Conservation (phyloP, 495 filamentous ascomycete genomes). For the Halenospora varia region DNA sequence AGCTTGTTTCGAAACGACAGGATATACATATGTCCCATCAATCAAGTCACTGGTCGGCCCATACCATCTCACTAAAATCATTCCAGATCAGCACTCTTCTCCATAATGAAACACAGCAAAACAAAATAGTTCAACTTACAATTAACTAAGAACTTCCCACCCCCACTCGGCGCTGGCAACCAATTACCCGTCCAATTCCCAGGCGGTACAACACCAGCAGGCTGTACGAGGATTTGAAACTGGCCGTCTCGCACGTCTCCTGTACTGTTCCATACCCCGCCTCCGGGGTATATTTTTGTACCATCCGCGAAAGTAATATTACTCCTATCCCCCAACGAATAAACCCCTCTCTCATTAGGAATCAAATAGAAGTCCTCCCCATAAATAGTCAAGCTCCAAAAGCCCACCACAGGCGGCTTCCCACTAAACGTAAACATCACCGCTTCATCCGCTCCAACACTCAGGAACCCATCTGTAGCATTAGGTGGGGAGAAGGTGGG, state of each 20-base stretch:
- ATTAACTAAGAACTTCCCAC: constrained; percentile 4
- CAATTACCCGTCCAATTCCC: constrained; percentile 32
- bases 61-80: constrained; percentile 1
- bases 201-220: constrained; percentile 27
- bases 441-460: constrained; percentile 7
- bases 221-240: constrained; percentile 28
- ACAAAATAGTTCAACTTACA: background rate
- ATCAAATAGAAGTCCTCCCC: constrained; percentile 23
- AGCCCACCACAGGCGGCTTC: constrained; percentile 30
- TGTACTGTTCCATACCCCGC: too few relatives aligned
- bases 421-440: constrained; percentile 28
- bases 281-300: constrained; percentile 22
- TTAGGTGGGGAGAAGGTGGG: constrained; percentile 1
- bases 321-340: constrained; percentile 27
- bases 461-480: background rate
- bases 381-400: constrained; percentile 37
- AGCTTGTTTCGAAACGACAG: constrained; percentile 7
- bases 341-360: constrained; percentile 26
- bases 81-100: background rate
- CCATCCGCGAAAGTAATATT: constrained; percentile 32
- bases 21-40: constrained; percentile 4
- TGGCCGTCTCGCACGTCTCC: background rate
- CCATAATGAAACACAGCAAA: background rate
- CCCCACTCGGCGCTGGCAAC: constrained; percentile 12
- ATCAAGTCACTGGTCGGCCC: background rate